These are phyloP conservation scores for Solanum medicagineum DNA, from an alignment of 257 asterid genomes.

Conservation along the genomic window DNA sequence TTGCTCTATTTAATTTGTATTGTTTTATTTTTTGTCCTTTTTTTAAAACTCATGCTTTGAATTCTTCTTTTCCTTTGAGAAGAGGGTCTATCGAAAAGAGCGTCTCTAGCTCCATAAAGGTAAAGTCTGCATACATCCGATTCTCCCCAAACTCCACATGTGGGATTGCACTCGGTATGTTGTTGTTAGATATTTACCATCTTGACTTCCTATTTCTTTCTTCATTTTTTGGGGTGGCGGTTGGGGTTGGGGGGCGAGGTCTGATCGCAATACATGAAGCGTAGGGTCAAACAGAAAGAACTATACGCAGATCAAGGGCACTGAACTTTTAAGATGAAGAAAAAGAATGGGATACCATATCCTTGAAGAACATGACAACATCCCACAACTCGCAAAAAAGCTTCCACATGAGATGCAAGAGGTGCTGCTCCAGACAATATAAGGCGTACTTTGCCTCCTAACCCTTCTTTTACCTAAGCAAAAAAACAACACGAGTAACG, in stretches of 20 bases:
- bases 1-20: background rate
- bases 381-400: constrained; percentile 73
- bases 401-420: constrained; percentile 89
- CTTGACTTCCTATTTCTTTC: background rate
- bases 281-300: background rate
- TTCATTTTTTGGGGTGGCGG: background rate
- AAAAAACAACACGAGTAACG: background rate
- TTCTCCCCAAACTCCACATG: background rate
- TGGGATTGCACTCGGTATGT: background rate
- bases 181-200: background rate
- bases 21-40: too few species aligned
- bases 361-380: constrained; percentile 87
- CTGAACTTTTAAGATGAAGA: background rate
- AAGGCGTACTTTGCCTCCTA: constrained; percentile 82
- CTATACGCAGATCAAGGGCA: background rate
- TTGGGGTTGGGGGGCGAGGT: background rate
- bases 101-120: background rate
- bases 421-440: constrained; percentile 99
- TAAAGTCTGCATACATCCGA: background rate
- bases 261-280: background rate
- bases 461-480: constrained; percentile 75
- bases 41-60: background rate
- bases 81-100: background rate
- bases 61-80: background rate
- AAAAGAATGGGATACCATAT: constrained; percentile 52